These are phyloP conservation scores for Saccharomycopsis sp. DNA, from an alignment of 805 yeast genomes.

Conservation along the genomic window DNA sequence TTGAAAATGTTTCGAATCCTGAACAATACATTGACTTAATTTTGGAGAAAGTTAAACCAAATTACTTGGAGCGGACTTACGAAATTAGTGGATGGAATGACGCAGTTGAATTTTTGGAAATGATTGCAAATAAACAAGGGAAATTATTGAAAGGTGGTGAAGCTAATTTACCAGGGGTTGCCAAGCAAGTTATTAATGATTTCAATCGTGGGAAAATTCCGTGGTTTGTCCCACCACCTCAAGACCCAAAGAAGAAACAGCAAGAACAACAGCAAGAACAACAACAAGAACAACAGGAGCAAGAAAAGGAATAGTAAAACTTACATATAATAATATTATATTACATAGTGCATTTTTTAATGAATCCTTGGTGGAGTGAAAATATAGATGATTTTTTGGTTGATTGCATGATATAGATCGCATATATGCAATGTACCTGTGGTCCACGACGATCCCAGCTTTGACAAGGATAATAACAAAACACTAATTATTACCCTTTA, in stretches of 20 bases:
- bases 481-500: no score
- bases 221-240: constrained; percentile 95
- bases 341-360: no score
- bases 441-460: no score
- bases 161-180: constrained; percentile 90
- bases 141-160: constrained; percentile 94
- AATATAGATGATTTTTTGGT: no score
- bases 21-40: constrained; percentile 92
- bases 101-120: constrained; percentile 76
- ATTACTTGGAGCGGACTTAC: constrained; percentile 91
- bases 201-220: constrained; percentile 97
- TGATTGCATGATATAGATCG: no score
- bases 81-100: constrained; percentile 87
- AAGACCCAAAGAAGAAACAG: constrained; percentile 38
- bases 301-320: no score
- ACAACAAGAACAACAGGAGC: neutral
- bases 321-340: no score
- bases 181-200: constrained; percentile 85
- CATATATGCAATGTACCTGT: no score
- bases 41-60: constrained; percentile 74
- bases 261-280: neutral
- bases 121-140: constrained; percentile 89
- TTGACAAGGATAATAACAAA: no score
- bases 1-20: constrained; percentile 93
- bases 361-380: no score